Conservation (phyloP, 805 yeast species). For the Dipodascus geniculatus region DNA sequence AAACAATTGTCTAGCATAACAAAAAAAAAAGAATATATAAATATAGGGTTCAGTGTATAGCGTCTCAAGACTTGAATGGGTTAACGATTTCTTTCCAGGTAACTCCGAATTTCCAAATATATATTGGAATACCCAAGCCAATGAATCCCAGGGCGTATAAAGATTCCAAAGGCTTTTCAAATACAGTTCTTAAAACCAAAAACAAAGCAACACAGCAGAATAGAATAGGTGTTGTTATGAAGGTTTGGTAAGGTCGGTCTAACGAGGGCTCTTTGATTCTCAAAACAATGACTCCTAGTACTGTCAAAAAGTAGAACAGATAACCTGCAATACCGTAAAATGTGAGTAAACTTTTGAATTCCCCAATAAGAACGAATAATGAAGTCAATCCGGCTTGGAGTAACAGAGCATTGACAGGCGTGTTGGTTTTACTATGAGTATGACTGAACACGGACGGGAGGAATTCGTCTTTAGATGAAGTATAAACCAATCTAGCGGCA, state of each 20-base stretch:
- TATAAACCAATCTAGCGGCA: constrained; percentile 26
- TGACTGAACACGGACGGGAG: constrained; percentile 23
- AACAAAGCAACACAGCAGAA: constrained; percentile 29
- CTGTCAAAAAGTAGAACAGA: constrained; percentile 25
- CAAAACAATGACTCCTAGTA: constrained; percentile 27
- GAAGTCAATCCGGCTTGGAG: constrained; percentile 23
- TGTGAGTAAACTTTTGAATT: constrained; percentile 25
- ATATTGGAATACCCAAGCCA: constrained; percentile 22
- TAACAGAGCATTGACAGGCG: constrained; percentile 27
- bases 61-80: not conserved
- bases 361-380: constrained; percentile 26
- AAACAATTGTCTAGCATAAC: not conserved
- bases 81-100: not conserved
- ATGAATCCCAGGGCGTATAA: constrained; percentile 21
- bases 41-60: not conserved
- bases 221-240: constrained; percentile 26
- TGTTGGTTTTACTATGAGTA: constrained; percentile 15
- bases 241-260: constrained; percentile 28
- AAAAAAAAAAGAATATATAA: not conserved
- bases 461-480: constrained; percentile 26
- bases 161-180: constrained; percentile 25
- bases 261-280: constrained; percentile 26
- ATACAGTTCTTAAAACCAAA: constrained; percentile 23
- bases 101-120: constrained; percentile 13
- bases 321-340: constrained; percentile 29